Evolutionary conservation across 176 grass and related monocot species (phyloP).

Genomic region (Puccinellia tenuiflora): DNA sequence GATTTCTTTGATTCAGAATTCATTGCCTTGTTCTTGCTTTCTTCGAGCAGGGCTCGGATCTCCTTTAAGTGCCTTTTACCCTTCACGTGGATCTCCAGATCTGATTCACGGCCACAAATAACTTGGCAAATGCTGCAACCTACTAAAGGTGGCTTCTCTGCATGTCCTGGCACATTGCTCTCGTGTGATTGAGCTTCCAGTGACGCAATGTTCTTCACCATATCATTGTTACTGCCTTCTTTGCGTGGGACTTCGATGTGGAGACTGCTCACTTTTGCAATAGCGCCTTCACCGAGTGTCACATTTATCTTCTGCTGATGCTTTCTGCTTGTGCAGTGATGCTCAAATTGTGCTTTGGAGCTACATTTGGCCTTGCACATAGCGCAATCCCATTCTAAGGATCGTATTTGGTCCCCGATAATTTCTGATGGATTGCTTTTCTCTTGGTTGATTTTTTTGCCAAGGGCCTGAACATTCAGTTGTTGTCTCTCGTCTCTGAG

Average conservation of each 20-base stretch:
- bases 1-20: background rate
- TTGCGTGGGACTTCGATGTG: background rate
- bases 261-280: background rate
- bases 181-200: background rate
- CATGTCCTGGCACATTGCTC: background rate
- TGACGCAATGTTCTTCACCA: background rate
- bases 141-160: background rate
- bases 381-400: no score
- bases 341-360: conserved; percentile 10
- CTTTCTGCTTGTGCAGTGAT: background rate
- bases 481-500: background rate
- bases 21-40: background rate
- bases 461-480: background rate
- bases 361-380: conserved; percentile 14
- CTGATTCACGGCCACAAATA: background rate
- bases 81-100: background rate
- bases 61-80: background rate
- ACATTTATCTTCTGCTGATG: background rate
- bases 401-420: background rate
- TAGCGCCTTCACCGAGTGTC: background rate
- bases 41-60: background rate
- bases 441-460: background rate
- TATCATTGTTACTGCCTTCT: background rate
- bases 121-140: conserved; percentile 21
- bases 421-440: background rate